Evolutionary conservation across 352 stramenopile species (phyloP), one percentile per base, ranked within the genome.

Genomic region (Phytophthora sansomeana): DNA sequence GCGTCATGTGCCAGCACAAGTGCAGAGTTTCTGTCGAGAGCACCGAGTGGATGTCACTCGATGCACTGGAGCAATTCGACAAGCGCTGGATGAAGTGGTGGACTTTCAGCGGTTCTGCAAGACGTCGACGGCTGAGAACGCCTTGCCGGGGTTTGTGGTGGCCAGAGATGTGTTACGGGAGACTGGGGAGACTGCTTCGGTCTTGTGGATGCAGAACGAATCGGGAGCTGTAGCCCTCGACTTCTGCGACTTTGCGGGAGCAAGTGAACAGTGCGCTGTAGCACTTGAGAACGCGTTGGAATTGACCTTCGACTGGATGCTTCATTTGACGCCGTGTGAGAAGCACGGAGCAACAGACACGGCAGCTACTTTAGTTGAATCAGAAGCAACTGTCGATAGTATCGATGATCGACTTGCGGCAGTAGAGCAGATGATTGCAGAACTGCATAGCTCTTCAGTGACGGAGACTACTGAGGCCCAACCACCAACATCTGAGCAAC

Each of bases 261-360:
- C 0, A 61, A 42, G 6, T 17, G 35, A 48, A 0, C 24, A 61
- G 2, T 86, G 78, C 8, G 21, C 54, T 30, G 17, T 24, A n/a
- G 48, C 62, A 3, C 49, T 87, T 0, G 58, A 38, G 3, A 52
- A 48, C 0, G 58, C 68, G 5, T 52, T 90, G 6, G 49, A 39
- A 6, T 30, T 36, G 44, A 78, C 77, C 1, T 78, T 85, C 19
- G 54, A 75, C 24, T 90, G 76, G 78, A 68, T 87, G 32, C 51
- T 75, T 33, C 56, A 59, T 6, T 63, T 85, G 2, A 29, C 58
- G 19, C 41, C 48, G 0, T 87, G 81, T 56, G 46, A 63, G 5
- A 17, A 59, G 21, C 10, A 51, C 30, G 17, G 8, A 38, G 9
- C 16, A 51, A 24, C 5, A 11, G 36, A 5, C 5, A 41, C 29